Conservation (phyloP, 208 protist genomes). For the Crithidia fasciculata region DNA sequence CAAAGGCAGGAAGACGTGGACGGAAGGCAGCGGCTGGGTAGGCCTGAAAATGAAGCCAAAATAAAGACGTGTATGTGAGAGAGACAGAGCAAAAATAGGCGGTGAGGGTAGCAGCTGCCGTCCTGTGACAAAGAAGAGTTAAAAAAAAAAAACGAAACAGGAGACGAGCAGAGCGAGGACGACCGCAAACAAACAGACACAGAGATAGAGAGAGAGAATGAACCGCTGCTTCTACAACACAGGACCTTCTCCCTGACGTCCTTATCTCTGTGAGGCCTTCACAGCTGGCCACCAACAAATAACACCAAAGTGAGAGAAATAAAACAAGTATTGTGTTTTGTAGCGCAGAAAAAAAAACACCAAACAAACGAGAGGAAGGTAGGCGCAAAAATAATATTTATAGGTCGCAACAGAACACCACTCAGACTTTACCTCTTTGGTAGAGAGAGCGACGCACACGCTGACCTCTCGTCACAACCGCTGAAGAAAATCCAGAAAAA, state of each 20-base stretch:
- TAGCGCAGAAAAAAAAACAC: neutral
- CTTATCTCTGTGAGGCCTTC: too few species aligned
- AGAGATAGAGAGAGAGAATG: neutral
- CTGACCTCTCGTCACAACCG: too few species aligned
- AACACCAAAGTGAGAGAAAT: neutral
- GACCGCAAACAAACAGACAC: neutral
- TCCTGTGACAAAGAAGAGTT: too few species aligned
- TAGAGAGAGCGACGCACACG: too few species aligned
- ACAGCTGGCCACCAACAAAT: too few species aligned
- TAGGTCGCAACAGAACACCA: neutral
- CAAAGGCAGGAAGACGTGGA: neutral
- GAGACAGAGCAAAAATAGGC: neutral
- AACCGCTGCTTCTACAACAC: too few species aligned
- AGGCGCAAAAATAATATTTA: neutral
- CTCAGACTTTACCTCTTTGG: neutral
- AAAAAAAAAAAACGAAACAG: neutral
- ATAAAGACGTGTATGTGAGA: slow-evolving; percentile 26
- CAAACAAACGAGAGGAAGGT: neutral
- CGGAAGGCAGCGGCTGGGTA: too few species aligned
- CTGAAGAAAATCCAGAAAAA: too few species aligned
- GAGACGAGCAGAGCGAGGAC: neutral
- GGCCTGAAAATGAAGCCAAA: slow-evolving; percentile 6
- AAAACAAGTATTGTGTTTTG: neutral
- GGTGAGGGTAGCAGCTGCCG: too few species aligned
- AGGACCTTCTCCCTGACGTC: too few species aligned